phyloP scores from a whole-genome alignment of 768 basidiomycete genomes.

The Podaxis sp. region DNA sequence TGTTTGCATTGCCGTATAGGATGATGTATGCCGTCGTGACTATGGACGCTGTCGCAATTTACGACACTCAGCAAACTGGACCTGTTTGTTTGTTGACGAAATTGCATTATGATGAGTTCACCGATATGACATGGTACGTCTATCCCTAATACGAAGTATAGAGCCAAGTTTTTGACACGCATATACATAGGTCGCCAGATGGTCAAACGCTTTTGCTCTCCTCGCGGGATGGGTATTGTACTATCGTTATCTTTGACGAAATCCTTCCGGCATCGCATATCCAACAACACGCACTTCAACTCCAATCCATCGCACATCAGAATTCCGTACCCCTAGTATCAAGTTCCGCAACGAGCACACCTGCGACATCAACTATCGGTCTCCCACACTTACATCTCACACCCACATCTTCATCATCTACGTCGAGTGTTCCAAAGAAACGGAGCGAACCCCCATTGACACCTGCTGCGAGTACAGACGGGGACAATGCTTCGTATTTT shows the following conservation, averaged over 20 bases:
- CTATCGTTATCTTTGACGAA: constrained; percentile 92
- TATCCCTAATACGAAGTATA: constrained; percentile 6
- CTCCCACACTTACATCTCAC: constrained; percentile 20
- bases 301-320: constrained; percentile 88
- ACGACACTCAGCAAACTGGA: constrained; percentile 94
- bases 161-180: constrained; percentile 8
- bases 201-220: constrained; percentile 91
- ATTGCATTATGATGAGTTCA: constrained; percentile 97
- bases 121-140: constrained; percentile 90
- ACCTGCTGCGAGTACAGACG: constrained; percentile 49
- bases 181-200: constrained; percentile 79
- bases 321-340: constrained; percentile 65
- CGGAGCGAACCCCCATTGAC: constrained; percentile 47
- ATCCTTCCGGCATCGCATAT: constrained; percentile 85
- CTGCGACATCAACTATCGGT: constrained; percentile 24
- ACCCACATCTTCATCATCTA: constrained; percentile 16
- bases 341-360: constrained; percentile 28
- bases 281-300: constrained; percentile 87
- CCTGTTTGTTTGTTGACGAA: constrained; percentile 92
- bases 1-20: constrained; percentile 90
- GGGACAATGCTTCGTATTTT: constrained; percentile 24
- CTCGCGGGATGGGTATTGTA: constrained; percentile 96
- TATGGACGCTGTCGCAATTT: constrained; percentile 92
- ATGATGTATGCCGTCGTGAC: constrained; percentile 96
- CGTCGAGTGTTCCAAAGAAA: constrained; percentile 33